Evolutionary conservation across 106 monocot species (phyloP).

Genomic region (Cymbidium sinense): DNA sequence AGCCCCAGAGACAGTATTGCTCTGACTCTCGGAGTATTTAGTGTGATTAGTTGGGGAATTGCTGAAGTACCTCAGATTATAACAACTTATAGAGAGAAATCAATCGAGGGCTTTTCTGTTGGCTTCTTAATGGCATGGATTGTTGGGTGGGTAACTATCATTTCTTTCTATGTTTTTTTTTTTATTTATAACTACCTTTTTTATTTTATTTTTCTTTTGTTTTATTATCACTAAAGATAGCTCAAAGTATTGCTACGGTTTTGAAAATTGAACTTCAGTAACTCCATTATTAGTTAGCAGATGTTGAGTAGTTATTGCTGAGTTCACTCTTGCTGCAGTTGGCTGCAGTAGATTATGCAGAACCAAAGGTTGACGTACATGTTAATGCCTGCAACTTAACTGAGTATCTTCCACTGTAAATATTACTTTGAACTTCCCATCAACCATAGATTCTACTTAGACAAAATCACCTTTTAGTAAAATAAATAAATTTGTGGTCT

Average conservation of each 20-base stretch:
- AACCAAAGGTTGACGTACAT: too few species aligned
- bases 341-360: too few species aligned
- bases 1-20: conserved; percentile 26
- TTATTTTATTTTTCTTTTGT: background rate
- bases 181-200: background rate
- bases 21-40: conserved; percentile 42
- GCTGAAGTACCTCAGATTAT: conserved; percentile 91
- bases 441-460: too few species aligned
- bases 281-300: too few species aligned
- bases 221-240: background rate
- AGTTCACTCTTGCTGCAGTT: too few species aligned
- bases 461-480: too few species aligned
- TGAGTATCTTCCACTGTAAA: too few species aligned
- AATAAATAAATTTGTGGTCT: too few species aligned
- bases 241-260: background rate
- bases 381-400: too few species aligned
- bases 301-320: too few species aligned
- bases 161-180: background rate
- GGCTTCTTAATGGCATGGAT: conserved; percentile 76
- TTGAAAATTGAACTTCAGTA: too few species aligned
- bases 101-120: conserved; percentile 54
- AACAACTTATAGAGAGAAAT: conserved; percentile 60
- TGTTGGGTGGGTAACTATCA: conserved; percentile 40
- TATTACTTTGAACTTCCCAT: too few species aligned
- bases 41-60: conserved; percentile 68